phyloP scores from a whole-genome alignment of 75 land plant genomes.

The Chamaecyparis obtusa region DNA sequence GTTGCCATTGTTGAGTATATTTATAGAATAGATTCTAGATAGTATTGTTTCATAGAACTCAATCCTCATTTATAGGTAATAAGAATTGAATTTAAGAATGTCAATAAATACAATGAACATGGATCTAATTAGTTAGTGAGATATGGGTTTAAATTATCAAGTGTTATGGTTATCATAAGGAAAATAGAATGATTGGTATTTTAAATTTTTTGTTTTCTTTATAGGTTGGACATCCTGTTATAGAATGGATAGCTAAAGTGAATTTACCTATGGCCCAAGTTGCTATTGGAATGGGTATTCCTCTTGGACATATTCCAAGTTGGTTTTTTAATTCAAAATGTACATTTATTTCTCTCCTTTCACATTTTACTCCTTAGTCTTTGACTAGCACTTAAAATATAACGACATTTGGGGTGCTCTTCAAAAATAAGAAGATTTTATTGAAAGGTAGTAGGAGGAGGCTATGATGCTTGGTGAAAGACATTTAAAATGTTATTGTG shows the following conservation, averaged over 20 bases:
- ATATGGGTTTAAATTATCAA: background rate
- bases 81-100: constrained; percentile 1
- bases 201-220: background rate
- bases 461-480: constrained; percentile 78
- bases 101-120: background rate
- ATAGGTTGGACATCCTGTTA: constrained; percentile 99
- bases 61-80: constrained; percentile 96
- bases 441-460: constrained; percentile 78
- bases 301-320: constrained; percentile 99
- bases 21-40: constrained; percentile 97
- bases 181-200: background rate
- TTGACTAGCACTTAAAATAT: background rate
- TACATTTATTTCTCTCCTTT: background rate
- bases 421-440: constrained; percentile 91
- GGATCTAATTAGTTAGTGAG: background rate
- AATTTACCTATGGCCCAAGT: constrained; percentile 96
- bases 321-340: constrained; percentile 11
- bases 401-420: constrained; percentile 8
- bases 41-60: constrained; percentile 89
- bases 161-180: constrained; percentile 5
- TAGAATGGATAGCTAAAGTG: constrained; percentile 98
- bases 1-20: constrained; percentile 99
- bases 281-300: constrained; percentile 96
- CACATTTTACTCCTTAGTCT: background rate
- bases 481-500: no score